Conservation (phyloP, 306 rosid species). For the Rosa rugosa region DNA sequence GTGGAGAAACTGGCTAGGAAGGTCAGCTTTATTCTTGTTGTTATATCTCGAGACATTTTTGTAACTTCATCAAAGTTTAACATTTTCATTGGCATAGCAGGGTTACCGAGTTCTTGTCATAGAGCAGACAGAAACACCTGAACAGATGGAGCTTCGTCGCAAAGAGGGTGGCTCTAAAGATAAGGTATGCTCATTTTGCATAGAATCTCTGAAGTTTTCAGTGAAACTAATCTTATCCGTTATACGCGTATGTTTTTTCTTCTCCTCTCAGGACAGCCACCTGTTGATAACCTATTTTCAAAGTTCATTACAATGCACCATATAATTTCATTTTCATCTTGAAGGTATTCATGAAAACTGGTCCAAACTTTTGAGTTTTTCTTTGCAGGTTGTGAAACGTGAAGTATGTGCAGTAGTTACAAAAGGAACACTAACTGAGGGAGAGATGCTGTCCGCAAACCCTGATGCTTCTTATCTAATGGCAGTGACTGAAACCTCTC, state of each 20-base stretch:
- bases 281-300: neutral
- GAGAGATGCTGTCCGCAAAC: constrained; percentile 73
- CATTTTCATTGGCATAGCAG: constrained; percentile 44
- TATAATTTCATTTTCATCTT: constrained; percentile 11
- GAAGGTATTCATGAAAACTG: neutral
- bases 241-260: neutral
- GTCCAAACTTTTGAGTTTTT: constrained; percentile 6
- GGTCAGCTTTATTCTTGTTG: constrained; percentile 51
- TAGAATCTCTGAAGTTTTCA: neutral
- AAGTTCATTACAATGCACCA: neutral
- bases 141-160: constrained; percentile 83
- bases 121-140: constrained; percentile 99
- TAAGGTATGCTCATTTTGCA: constrained; percentile 46
- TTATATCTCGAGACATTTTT: constrained; percentile 3
- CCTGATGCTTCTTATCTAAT: constrained; percentile 84
- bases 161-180: constrained; percentile 88
- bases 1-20: constrained; percentile 87
- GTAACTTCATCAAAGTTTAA: constrained; percentile 5
- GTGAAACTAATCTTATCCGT: neutral
- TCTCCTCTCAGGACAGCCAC: neutral
- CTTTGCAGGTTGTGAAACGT: constrained; percentile 81
- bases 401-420: constrained; percentile 93
- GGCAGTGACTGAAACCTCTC: constrained; percentile 73
- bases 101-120: constrained; percentile 92
- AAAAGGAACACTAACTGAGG: constrained; percentile 87